Evolutionary conservation across 441 rosid genomes (phyloP).

Genomic region (Pelargonium myrrhifolium): DNA sequence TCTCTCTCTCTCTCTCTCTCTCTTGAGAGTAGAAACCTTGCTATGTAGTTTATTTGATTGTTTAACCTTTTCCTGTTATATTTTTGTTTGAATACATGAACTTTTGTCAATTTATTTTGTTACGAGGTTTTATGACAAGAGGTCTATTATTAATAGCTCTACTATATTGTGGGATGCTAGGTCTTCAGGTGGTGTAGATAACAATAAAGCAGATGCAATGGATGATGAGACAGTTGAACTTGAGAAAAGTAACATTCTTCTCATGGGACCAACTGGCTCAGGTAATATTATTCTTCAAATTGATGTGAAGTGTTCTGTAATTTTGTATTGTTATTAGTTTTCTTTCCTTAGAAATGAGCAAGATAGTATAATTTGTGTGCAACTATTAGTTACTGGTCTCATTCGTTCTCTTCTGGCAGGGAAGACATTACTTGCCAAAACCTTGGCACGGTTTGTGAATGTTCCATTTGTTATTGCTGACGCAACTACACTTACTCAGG

Average conservation of each 20-base stretch:
- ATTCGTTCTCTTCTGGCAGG: slow-evolving; percentile 39
- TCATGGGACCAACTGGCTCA: slow-evolving; percentile 97
- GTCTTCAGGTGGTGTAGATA: slow-evolving; percentile 59
- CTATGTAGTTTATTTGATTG: no score
- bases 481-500: slow-evolving; percentile 94
- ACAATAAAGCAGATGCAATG: slow-evolving; percentile 20
- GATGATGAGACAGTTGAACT: slow-evolving; percentile 75
- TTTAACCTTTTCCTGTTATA: no score
- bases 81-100: no score
- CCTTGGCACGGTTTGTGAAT: slow-evolving; percentile 88
- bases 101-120: no score
- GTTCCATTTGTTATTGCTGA: slow-evolving; percentile 97
- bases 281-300: slow-evolving; percentile 35
- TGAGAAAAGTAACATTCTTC: slow-evolving; percentile 89
- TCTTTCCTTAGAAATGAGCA: slow-evolving; percentile 1
- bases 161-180: slow-evolving; percentile 45
- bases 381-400: background rate
- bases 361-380: background rate
- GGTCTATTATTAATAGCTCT: background rate
- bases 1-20: no score
- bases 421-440: slow-evolving; percentile 92
- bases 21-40: no score
- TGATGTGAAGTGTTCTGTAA: background rate
- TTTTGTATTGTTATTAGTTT: slow-evolving; percentile 7
- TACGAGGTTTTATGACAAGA: background rate